Base-by-base conservation (phyloP, 2,329 filamentous ascomycete genomes). In the Ophiosphaerella korrae region DNA sequence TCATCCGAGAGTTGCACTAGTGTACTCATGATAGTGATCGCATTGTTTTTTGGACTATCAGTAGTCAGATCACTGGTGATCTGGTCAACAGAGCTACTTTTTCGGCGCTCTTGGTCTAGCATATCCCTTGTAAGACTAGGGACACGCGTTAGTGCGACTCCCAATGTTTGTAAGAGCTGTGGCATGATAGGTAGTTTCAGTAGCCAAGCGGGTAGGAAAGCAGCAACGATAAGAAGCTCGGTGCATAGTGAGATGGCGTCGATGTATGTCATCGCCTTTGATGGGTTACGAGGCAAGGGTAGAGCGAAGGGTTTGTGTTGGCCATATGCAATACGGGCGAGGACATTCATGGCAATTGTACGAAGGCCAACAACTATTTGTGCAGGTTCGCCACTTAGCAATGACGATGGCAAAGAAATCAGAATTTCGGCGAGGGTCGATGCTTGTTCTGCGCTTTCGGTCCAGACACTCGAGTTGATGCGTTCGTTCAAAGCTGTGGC, bases 401-500 rank as follows among this genome's bases (percentile, higher is more conserved):
- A 16, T 8, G 21, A 40, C 2, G 21, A n/a, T 14, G 21, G 7
- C 2, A 24, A n/a, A 24, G 23, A 12, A n/a, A 40, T 7, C 9
- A 43, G 37, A 3, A 47, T n/a, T 14, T 51, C 14, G 13, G 32
- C 42, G n/a, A 50, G 31, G 29, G 37, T 42, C 2, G 47, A 42
- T 26, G 53, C 36, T 47, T 57, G 53, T 23, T 42, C 37, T 26
- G 29, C 14, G 14, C 50, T 48, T 18, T 45, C 53, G 35, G 9
- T 45, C 53, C 50, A 57, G 21, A 57, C 50, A 11, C 42, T 42
- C 29, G 41, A 29, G n/a, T 37, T 57, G 35, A 57, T 57, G 31
- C 50, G 46, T 38, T 57, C 53, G n/a, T 48, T 57, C 31, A 57
- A 38, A 14, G 45, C 32, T 1, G 53, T 50, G 7, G 53, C 53